These are phyloP conservation scores for Geotrichum phurueaensis DNA, from an alignment of 1,139 yeast species.

Conservation along the genomic window DNA sequence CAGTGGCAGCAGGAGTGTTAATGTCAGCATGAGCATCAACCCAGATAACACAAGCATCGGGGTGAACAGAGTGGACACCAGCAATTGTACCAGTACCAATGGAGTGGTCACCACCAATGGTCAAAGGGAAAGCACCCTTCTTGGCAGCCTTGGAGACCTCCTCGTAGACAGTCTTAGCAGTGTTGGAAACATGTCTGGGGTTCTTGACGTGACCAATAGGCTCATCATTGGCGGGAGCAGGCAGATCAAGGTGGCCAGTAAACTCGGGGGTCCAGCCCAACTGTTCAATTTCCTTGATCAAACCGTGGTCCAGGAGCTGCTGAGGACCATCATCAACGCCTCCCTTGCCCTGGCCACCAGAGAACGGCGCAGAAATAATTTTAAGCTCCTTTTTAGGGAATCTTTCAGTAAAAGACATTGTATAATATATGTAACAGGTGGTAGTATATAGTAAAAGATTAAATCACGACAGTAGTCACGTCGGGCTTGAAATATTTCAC, in stretches of 20 bases:
- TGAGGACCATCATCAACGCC: constrained; percentile 96
- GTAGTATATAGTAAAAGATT: not conserved
- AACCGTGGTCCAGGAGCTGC: constrained; percentile 65
- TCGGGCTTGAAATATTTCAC: not conserved
- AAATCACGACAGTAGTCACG: not conserved
- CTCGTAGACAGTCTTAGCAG: constrained; percentile 58
- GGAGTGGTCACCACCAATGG: constrained; percentile 96
- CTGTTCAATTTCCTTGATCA: constrained; percentile 52
- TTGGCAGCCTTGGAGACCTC: constrained; percentile 49
- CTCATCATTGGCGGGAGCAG: constrained; percentile 33
- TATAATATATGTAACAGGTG: not conserved
- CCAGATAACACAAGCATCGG: constrained; percentile 90
- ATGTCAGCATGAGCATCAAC: constrained; percentile 98
- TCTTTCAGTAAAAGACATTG: constrained; percentile 18
- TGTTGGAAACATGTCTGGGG: constrained; percentile 68
- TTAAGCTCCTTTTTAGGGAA: constrained; percentile 23
- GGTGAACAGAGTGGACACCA: constrained; percentile 72
- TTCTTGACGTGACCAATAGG: constrained; percentile 55
- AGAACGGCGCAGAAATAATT: constrained; percentile 77
- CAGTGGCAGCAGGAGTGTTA: constrained; percentile 82
- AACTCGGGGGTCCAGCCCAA: constrained; percentile 69
- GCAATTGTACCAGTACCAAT: constrained; percentile 90
- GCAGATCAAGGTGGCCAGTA: constrained; percentile 49
- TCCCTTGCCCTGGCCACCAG: constrained; percentile 93
- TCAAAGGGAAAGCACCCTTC: constrained; percentile 62